These are phyloP conservation scores for Populus nigra DNA, from an alignment of 345 rosid species.

Conservation along the genomic window DNA sequence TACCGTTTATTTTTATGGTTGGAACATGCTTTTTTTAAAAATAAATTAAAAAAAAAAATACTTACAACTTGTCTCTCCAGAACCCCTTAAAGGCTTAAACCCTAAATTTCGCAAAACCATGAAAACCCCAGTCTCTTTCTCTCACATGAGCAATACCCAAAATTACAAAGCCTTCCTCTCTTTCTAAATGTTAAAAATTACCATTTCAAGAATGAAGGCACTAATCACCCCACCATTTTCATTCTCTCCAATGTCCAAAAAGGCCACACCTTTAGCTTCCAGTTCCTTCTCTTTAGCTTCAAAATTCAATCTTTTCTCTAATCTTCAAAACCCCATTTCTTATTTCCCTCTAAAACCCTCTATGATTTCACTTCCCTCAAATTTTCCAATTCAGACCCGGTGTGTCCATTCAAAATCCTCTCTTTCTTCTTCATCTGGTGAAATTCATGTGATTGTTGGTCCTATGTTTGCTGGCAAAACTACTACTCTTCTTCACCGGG, in stretches of 20 bases:
- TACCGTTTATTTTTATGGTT: no score
- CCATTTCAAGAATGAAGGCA: slow-evolving; percentile 49
- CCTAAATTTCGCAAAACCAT: slow-evolving; percentile 23
- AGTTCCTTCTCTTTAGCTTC: slow-evolving; percentile 27
- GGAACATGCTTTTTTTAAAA: no score
- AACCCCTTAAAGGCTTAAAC: slow-evolving; percentile 25
- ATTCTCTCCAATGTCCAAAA: slow-evolving; percentile 16
- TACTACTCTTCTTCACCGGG: slow-evolving; percentile 62
- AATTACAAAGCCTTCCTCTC: background rate
- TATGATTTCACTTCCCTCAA: slow-evolving; percentile 17
- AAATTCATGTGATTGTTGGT: slow-evolving; percentile 75
- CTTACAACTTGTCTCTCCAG: slow-evolving; percentile 8
- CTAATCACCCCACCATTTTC: slow-evolving; percentile 36
- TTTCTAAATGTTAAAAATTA: background rate
- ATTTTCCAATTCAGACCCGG: slow-evolving; percentile 16
- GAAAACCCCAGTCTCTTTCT: background rate
- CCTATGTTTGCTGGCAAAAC: slow-evolving; percentile 79
- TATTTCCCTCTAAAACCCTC: slow-evolving; percentile 22
- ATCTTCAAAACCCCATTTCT: slow-evolving; percentile 9
- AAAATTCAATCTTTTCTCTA: slow-evolving; percentile 14
- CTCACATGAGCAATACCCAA: no score
- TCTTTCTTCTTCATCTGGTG: slow-evolving; percentile 37
- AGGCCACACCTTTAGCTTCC: slow-evolving; percentile 17
- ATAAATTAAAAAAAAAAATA: background rate
- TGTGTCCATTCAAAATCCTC: slow-evolving; percentile 29